Conservation (phyloP, 306 rosid genomes). For the Castanospermum australe region DNA sequence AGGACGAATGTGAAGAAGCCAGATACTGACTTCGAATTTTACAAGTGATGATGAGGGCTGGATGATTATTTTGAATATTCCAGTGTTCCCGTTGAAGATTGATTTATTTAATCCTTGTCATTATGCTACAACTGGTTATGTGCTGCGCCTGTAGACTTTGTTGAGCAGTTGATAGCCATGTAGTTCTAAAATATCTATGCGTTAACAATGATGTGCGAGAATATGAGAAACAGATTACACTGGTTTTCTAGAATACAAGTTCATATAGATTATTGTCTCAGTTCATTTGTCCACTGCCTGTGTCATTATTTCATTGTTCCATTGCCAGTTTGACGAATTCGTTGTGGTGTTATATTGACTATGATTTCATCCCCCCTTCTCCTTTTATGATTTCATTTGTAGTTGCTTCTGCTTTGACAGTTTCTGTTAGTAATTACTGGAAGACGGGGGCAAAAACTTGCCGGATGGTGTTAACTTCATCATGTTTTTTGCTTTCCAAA, state of each 20-base stretch:
- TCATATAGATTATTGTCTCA: neutral
- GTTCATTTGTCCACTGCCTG: neutral
- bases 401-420: neutral
- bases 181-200: neutral
- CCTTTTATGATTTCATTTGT: neutral
- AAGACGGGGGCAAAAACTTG: too few species aligned
- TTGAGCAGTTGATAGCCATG: neutral
- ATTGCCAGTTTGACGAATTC: neutral
- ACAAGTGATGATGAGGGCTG: constrained; percentile 63
- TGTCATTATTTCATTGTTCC: neutral
- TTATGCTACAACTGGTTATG: neutral
- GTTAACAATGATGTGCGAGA: neutral
- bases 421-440: too few species aligned
- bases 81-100: neutral
- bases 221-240: neutral
- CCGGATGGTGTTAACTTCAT: too few species aligned
- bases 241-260: neutral
- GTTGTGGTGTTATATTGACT: too few species aligned
- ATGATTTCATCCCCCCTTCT: neutral
- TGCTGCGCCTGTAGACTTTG: neutral
- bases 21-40: constrained; percentile 96
- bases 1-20: constrained; percentile 98
- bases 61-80: neutral
- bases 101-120: neutral
- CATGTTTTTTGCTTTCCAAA: too few species aligned